phyloP scores from a whole-genome alignment of 75 land plant species.

The Pinus albicaulis region DNA sequence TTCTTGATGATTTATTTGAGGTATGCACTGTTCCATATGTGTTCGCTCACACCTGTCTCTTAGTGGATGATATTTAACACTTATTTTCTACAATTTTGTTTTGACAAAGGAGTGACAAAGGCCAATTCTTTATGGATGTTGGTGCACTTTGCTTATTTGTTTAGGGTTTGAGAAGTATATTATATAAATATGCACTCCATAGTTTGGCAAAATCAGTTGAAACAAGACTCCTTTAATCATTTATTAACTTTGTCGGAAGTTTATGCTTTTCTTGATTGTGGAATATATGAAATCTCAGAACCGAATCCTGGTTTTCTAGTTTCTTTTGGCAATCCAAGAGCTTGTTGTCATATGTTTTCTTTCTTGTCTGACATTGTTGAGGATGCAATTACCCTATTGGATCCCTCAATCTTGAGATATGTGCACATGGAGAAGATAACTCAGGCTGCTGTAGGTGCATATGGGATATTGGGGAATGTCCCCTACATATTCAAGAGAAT shows the following conservation, averaged over 20 bases:
- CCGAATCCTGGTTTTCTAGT: background rate
- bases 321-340: background rate
- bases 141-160: background rate
- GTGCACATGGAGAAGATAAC: too few relatives aligned
- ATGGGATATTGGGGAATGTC: too few relatives aligned
- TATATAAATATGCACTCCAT: background rate
- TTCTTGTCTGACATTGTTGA: background rate
- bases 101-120: background rate
- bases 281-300: background rate
- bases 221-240: background rate
- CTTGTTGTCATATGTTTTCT: background rate
- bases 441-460: too few relatives aligned
- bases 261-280: background rate
- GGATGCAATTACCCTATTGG: background rate
- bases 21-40: constrained; percentile 25
- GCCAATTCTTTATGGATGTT: background rate
- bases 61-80: background rate
- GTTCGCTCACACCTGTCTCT: background rate
- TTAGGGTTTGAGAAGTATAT: background rate
- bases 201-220: background rate
- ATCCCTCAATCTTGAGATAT: too few relatives aligned
- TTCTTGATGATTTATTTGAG: constrained; percentile 94
- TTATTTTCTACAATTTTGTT: background rate
- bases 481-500: too few relatives aligned
- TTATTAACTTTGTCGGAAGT: background rate